Base-by-base conservation (phyloP, 2,329 filamentous ascomycete species). In the Aspergillus fischeri region DNA sequence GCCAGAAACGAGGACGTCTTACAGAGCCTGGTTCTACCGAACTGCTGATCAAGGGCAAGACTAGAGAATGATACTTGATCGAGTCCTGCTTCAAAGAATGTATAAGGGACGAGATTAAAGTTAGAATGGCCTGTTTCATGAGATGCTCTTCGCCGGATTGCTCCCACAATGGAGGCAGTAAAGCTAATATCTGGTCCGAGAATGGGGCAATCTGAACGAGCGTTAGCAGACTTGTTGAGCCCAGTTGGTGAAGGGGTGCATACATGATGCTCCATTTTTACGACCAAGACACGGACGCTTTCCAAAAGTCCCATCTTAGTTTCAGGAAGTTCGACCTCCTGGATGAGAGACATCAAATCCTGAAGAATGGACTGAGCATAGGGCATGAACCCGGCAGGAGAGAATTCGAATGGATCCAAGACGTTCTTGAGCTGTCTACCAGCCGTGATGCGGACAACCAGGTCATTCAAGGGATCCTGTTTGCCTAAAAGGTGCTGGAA, bases 51-150 rank as follows among this genome's bases (percentile, higher is more conserved):
- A 97, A 83, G 0, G 93, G 92, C 20, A 96, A 77, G 64, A 97
- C 89, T 53, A 92, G 80, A 17, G 81, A 75, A 62, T 97, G 91
- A 65, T 95, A 96, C 20, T 86, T 83, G 60, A 87, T 83, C 4
- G 91, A 94, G 9, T 88, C 83, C 11, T 84, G 81, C 58, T 89
- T 91, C 84, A 97, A 90, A 1, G 92, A 89, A 69, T 86, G 86
- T n/a, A 96, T 90, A 14, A 99, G 80, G 2, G 91, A 88, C 1
- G 90, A 83, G 52, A 97, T 85, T 42, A 97, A 88, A 2, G 89
- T 90, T 56, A 97, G 83, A 53, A 97, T 92, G 1, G 91, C 87
- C 74, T 97, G 92, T 74, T 97, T 97, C 80, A 97, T 89, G 73
- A 97, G 85, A 74, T 92, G 91, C 67, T 94, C 90, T 59, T 96